A percentile compares a stretch with the other conserved stretches of the same genome.
phyloP scores from a whole-genome alignment of 495 filamentous ascomycete species.

The Pyrenula massariospora region DNA sequence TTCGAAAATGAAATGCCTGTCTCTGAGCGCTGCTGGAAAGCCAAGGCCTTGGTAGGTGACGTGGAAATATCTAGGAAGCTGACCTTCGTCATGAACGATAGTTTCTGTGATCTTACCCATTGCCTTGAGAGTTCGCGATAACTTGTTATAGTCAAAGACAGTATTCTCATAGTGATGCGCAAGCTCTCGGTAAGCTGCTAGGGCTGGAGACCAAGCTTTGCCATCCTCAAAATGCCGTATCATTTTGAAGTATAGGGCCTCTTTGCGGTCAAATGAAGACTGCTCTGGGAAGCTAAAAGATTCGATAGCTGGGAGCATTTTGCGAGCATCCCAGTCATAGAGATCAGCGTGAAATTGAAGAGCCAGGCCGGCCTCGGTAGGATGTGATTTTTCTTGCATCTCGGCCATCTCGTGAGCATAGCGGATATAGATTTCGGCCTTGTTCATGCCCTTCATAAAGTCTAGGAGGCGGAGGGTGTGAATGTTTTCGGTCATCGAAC shows the following conservation, averaged over 20 bases:
- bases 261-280: constrained; percentile 84
- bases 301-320: constrained; percentile 50
- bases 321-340: constrained; percentile 78
- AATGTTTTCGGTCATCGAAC: constrained; percentile 66
- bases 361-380: constrained; percentile 83
- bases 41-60: constrained; percentile 86
- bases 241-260: constrained; percentile 83
- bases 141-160: constrained; percentile 82
- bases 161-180: constrained; percentile 79
- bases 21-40: constrained; percentile 66
- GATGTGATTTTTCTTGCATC: constrained; percentile 65
- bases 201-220: constrained; percentile 79
- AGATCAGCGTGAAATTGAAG: constrained; percentile 85
- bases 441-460: constrained; percentile 92
- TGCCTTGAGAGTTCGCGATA: constrained; percentile 76
- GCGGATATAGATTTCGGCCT: constrained; percentile 91
- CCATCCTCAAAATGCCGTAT: constrained; percentile 92
- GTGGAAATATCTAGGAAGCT: constrained; percentile 80
- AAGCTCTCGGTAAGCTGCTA: constrained; percentile 87
- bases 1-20: constrained; percentile 92
- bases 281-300: constrained; percentile 76
- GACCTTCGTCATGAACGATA: constrained; percentile 65
- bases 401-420: constrained; percentile 90
- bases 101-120: constrained; percentile 90
- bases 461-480: constrained; percentile 90